Percentiles rank a stretch among this genome's conserved stretches.
These are phyloP conservation scores for Aspergillus neotritici DNA, from an alignment of 2,329 filamentous ascomycete genomes.

Conservation along the genomic window DNA sequence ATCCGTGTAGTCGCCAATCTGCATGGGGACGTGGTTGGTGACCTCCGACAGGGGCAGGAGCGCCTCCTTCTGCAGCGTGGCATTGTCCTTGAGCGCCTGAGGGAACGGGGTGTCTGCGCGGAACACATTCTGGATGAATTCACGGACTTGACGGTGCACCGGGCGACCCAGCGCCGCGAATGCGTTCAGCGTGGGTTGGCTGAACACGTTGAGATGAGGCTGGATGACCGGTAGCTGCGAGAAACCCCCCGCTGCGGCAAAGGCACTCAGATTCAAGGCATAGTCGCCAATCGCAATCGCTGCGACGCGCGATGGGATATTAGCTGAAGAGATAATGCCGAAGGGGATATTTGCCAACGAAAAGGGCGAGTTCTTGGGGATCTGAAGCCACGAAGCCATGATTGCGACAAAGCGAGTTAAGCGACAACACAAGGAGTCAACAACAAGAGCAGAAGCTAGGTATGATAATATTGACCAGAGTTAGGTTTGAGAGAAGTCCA, in stretches of 20 bases:
- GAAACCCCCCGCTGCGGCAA: conserved; percentile 57
- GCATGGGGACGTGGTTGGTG: conserved; percentile 66
- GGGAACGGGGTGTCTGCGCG: conserved; percentile 54
- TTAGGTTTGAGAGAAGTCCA: not conserved
- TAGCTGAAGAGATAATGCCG: conserved; percentile 66
- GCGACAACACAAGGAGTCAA: not conserved
- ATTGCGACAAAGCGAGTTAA: conserved; percentile 13
- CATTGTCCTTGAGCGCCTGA: conserved; percentile 59
- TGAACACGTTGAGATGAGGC: conserved; percentile 57
- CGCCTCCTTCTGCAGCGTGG: conserved; percentile 50
- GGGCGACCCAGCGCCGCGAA: conserved; percentile 68
- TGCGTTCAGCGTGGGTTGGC: conserved; percentile 60
- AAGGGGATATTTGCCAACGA: conserved; percentile 78
- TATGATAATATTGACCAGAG: not conserved
- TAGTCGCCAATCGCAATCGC: conserved; percentile 69
- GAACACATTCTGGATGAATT: conserved; percentile 64
- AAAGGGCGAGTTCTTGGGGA: conserved; percentile 60
- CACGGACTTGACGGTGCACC: conserved; percentile 62
- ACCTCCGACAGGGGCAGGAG: conserved; percentile 57
- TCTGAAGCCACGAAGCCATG: conserved; percentile 54
- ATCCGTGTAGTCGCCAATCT: conserved; percentile 77
- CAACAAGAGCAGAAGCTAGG: not conserved
- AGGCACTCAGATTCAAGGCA: conserved; percentile 62
- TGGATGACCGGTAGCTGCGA: conserved; percentile 52
- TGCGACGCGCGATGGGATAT: conserved; percentile 53